Evolutionary conservation across 805 yeast genomes (phyloP).

Genomic region (Saccharomycopsis synnaedendra): DNA sequence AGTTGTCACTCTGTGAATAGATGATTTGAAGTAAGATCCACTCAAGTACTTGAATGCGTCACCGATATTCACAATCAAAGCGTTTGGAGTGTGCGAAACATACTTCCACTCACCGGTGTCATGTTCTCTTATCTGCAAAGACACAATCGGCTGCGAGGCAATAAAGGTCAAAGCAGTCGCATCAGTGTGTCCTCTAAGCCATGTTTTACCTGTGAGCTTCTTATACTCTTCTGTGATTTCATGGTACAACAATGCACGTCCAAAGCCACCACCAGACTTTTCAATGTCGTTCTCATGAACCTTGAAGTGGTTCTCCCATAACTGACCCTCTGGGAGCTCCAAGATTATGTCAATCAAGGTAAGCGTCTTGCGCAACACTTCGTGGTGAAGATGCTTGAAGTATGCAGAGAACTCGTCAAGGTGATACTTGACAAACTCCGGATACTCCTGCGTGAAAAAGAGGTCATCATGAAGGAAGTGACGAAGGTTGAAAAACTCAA

Average conservation of each 20-base stretch:
- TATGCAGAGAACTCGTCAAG: constrained; percentile 30
- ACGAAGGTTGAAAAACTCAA: constrained; percentile 32
- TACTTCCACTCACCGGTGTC: constrained; percentile 26
- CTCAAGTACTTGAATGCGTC: constrained; percentile 31
- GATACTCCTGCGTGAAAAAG: constrained; percentile 23
- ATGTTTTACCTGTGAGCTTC: constrained; percentile 26
- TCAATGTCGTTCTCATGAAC: constrained; percentile 22
- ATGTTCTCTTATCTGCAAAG: constrained; percentile 29
- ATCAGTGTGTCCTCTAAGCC: constrained; percentile 39
- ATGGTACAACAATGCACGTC: constrained; percentile 28
- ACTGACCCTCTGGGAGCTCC: constrained; percentile 35
- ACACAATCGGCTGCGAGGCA: constrained; percentile 29
- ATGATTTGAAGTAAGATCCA: constrained; percentile 36
- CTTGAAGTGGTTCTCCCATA: constrained; percentile 27
- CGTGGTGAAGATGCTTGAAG: constrained; percentile 27
- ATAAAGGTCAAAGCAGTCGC: constrained; percentile 30
- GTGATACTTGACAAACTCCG: constrained; percentile 29
- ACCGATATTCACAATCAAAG: constrained; percentile 31
- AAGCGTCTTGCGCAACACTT: constrained; percentile 27
- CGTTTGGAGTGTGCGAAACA: constrained; percentile 26
- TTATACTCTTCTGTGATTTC: constrained; percentile 24
- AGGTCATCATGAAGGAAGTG: constrained; percentile 28
- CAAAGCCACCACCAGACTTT: constrained; percentile 30
- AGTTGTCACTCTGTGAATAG: constrained; percentile 36
- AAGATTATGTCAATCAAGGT: constrained; percentile 33